A percentile compares a stretch with the other conserved stretches of the same genome.
phyloP scores from a whole-genome alignment of 306 rosid genomes.

The Cicer cuneatum region DNA sequence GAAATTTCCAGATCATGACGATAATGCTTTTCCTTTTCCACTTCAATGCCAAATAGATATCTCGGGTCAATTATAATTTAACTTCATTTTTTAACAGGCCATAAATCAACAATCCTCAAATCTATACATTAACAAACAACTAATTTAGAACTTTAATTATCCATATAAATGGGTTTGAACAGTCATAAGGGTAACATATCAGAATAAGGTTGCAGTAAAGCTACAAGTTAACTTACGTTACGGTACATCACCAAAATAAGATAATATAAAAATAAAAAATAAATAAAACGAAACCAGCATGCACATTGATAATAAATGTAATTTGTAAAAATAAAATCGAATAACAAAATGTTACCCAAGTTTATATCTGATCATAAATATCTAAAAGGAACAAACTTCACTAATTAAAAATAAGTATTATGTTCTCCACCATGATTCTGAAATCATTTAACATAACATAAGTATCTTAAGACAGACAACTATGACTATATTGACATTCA shows the following conservation, averaged over 20 bases:
- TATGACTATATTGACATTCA: constrained; percentile 23
- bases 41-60: constrained; percentile 28
- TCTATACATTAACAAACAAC: constrained; percentile 4
- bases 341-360: constrained; percentile 13
- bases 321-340: neutral
- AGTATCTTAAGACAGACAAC: constrained; percentile 22
- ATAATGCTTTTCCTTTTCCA: constrained; percentile 27
- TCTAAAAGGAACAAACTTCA: constrained; percentile 17
- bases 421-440: constrained; percentile 37
- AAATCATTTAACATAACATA: constrained; percentile 29
- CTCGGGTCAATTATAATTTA: constrained; percentile 16
- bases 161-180: neutral
- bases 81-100: constrained; percentile 1
- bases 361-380: constrained; percentile 31
- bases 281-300: constrained; percentile 22
- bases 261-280: neutral
- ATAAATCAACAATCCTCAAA: constrained; percentile 3
- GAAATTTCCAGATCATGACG: constrained; percentile 34
- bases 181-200: constrained; percentile 3
- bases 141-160: constrained; percentile 1
- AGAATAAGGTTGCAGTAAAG: constrained; percentile 1
- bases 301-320: neutral
- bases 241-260: constrained; percentile 7
- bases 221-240: neutral
- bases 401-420: constrained; percentile 7